Evolutionary conservation across 2,329 filamentous ascomycete species (phyloP).

Genomic region (Pseudogymnoascus sp.): DNA sequence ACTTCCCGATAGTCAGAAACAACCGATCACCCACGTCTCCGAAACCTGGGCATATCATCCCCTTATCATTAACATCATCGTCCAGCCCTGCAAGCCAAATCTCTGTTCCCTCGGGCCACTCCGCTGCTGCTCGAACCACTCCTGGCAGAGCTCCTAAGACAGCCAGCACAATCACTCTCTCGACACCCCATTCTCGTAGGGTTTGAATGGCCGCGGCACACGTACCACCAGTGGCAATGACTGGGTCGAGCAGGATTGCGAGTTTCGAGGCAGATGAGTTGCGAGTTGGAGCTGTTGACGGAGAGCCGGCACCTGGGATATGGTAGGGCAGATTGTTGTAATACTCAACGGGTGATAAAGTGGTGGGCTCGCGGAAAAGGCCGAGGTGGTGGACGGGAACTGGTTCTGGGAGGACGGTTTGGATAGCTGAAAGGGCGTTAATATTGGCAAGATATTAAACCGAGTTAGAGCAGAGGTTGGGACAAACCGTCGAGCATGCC

Average conservation of each 20-base stretch:
- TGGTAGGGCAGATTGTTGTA: slow-evolving; percentile 94
- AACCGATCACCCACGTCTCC: slow-evolving; percentile 87
- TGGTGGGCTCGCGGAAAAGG: slow-evolving; percentile 83
- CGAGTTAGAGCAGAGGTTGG: background rate
- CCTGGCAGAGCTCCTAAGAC: slow-evolving; percentile 68
- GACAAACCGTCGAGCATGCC: slow-evolving; percentile 76
- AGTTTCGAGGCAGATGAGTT: slow-evolving; percentile 45
- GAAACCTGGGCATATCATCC: slow-evolving; percentile 86
- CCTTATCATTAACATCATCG: slow-evolving; percentile 61
- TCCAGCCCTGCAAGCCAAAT: slow-evolving; percentile 82
- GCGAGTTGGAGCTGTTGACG: slow-evolving; percentile 33
- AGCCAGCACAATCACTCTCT: slow-evolving; percentile 67
- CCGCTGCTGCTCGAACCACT: slow-evolving; percentile 61
- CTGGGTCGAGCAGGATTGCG: slow-evolving; percentile 81
- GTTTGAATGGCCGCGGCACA: slow-evolving; percentile 85
- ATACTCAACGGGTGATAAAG: slow-evolving; percentile 87
- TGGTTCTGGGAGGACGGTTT: slow-evolving; percentile 70
- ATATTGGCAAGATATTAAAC: background rate
- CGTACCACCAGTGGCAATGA: slow-evolving; percentile 90
- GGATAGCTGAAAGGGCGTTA: slow-evolving; percentile 50
- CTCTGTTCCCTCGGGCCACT: slow-evolving; percentile 71
- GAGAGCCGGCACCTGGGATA: slow-evolving; percentile 35
- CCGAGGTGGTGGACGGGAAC: slow-evolving; percentile 89
- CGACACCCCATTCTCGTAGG: slow-evolving; percentile 84
- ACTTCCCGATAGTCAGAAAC: slow-evolving; percentile 86